phyloP scores from a whole-genome alignment of 2,329 filamentous ascomycete genomes.

The Clonostachys rhizophaga region DNA sequence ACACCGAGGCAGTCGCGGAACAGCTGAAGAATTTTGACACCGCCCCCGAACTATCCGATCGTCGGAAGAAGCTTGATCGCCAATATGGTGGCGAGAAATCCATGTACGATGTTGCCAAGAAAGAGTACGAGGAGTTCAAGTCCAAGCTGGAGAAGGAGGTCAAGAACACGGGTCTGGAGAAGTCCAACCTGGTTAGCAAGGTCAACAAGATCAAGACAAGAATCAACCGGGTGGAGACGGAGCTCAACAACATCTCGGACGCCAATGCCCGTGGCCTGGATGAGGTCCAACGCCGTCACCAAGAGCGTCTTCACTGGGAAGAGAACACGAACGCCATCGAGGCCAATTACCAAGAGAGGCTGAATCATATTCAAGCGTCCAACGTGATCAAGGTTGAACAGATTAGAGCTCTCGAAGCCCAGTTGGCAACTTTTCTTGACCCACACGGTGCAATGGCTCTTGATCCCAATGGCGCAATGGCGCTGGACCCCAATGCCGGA shows the following conservation, averaged over 20 bases:
- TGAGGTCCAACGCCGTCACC: constrained; percentile 55
- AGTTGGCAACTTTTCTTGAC: constrained; percentile 18
- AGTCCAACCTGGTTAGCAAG: constrained; percentile 59
- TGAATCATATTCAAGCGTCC: constrained; percentile 27
- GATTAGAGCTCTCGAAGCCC: constrained; percentile 19
- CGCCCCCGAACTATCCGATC: constrained; percentile 57
- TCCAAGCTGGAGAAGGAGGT: constrained; percentile 57
- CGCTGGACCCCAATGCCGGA: neutral
- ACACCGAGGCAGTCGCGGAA: constrained; percentile 49
- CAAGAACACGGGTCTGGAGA: constrained; percentile 59
- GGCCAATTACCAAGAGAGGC: constrained; percentile 36
- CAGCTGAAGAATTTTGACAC: constrained; percentile 58
- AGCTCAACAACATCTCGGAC: constrained; percentile 65
- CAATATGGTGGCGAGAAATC: constrained; percentile 50
- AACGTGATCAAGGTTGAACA: constrained; percentile 22
- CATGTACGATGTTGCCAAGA: constrained; percentile 53
- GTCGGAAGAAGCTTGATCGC: constrained; percentile 50
- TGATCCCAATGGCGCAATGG: constrained; percentile 10
- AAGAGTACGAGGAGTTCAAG: constrained; percentile 54
- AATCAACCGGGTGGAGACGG: constrained; percentile 67
- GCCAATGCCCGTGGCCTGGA: constrained; percentile 62
- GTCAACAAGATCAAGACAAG: constrained; percentile 68
- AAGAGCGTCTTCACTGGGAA: constrained; percentile 42
- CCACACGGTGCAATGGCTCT: constrained; percentile 16
- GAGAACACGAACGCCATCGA: constrained; percentile 40